Evolutionary conservation across 345 rosid species (phyloP).

Genomic region (Abelmoschus esculentus): DNA sequence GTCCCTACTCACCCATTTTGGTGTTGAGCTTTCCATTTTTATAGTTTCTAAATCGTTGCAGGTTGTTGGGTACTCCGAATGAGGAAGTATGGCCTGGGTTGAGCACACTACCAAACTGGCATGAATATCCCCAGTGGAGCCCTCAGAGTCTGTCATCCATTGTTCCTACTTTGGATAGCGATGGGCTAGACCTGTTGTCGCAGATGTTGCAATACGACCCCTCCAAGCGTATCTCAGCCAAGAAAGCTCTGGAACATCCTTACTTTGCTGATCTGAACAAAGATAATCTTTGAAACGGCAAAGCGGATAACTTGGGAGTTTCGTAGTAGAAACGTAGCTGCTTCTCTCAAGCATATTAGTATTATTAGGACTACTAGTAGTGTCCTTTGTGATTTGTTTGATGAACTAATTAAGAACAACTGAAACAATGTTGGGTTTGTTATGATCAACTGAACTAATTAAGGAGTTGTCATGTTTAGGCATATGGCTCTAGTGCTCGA

Average conservation of each 20-base stretch:
- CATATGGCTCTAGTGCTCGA: too few relatives aligned
- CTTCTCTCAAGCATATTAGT: constrained; percentile 47
- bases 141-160: constrained; percentile 51
- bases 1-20: neutral
- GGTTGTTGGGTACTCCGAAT: constrained; percentile 89
- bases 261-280: constrained; percentile 73
- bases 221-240: constrained; percentile 73
- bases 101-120: constrained; percentile 82
- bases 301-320: neutral
- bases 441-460: too few relatives aligned
- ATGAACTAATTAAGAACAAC: too few relatives aligned
- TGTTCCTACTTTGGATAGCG: constrained; percentile 54
- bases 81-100: constrained; percentile 92
- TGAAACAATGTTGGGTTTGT: too few relatives aligned
- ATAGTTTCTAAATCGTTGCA: too few relatives aligned
- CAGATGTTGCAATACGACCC: constrained; percentile 92
- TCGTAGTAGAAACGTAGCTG: constrained; percentile 9
- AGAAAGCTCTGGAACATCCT: constrained; percentile 94
- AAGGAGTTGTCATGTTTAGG: too few relatives aligned
- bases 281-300: constrained; percentile 32
- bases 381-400: neutral
- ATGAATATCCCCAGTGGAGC: constrained; percentile 93
- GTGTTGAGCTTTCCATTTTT: neutral
- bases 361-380: neutral
- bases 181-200: constrained; percentile 65